Conservation (phyloP, 805 yeast species). For the Isabelozyma gotoi region DNA sequence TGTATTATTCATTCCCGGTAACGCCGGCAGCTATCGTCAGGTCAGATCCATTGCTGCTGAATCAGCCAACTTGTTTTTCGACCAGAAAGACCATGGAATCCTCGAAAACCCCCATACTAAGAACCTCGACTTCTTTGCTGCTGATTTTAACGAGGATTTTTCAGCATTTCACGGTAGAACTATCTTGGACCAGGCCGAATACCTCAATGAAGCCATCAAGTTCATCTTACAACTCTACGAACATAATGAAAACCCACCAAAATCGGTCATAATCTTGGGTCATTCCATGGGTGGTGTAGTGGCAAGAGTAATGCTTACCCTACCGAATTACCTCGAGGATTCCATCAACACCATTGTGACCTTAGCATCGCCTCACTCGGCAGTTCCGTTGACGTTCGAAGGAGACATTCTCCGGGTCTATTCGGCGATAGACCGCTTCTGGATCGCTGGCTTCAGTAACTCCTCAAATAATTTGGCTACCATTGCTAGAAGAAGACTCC, state of each 20-base stretch:
- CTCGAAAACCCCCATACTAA: conserved; percentile 28
- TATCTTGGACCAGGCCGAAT: conserved; percentile 89
- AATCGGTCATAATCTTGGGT: conserved; percentile 75
- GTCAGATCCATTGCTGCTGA: conserved; percentile 90
- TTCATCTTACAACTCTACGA: conserved; percentile 72
- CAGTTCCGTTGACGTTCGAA: conserved; percentile 91
- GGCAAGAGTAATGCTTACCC: conserved; percentile 76
- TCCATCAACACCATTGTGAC: conserved; percentile 85
- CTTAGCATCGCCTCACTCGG: conserved; percentile 87
- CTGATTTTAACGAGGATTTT: conserved; percentile 93
- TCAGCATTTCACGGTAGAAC: conserved; percentile 97
- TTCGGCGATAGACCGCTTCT: conserved; percentile 70
- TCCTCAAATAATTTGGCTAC: conserved; percentile 13
- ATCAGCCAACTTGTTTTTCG: conserved; percentile 55
- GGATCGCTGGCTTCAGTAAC: conserved; percentile 62
- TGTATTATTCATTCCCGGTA: conserved; percentile 92
- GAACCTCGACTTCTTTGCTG: conserved; percentile 81
- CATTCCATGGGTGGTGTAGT: conserved; percentile 99
- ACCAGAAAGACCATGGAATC: conserved; percentile 23
- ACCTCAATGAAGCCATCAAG: conserved; percentile 79
- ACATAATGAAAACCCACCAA: conserved; percentile 45
- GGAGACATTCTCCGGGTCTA: conserved; percentile 79
- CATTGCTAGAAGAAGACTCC: conserved; percentile 47
- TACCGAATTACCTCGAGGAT: conserved; percentile 68
- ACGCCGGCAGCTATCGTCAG: conserved; percentile 92